Evolutionary conservation across 2,329 filamentous ascomycete species (phyloP).

Genomic region (Paecilomyces sp.): DNA sequence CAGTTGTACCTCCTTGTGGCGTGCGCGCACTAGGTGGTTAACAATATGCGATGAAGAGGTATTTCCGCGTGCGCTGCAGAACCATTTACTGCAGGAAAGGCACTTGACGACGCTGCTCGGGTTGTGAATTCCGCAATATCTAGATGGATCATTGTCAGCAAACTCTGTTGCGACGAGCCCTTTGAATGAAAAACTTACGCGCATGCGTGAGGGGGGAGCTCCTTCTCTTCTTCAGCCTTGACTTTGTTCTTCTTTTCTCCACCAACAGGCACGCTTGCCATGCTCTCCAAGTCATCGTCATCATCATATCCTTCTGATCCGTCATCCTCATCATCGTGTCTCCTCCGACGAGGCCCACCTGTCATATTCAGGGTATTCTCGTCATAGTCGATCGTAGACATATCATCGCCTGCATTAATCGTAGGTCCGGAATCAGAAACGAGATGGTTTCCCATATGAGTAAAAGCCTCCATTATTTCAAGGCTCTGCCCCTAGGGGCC

Average conservation of each 20-base stretch:
- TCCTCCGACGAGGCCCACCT: slow-evolving; percentile 55
- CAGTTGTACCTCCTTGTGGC: slow-evolving; percentile 97
- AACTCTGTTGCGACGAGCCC: background rate
- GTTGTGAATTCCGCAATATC: slow-evolving; percentile 96
- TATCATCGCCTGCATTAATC: slow-evolving; percentile 81
- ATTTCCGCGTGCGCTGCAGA: slow-evolving; percentile 95
- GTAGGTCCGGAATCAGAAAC: slow-evolving; percentile 76
- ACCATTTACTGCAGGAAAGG: slow-evolving; percentile 94
- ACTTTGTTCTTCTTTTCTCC: slow-evolving; percentile 57
- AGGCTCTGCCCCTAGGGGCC: background rate
- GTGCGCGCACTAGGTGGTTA: slow-evolving; percentile 92
- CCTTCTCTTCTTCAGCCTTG: slow-evolving; percentile 71
- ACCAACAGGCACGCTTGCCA: slow-evolving; percentile 75
- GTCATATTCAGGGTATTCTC: slow-evolving; percentile 69
- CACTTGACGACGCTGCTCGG: slow-evolving; percentile 94
- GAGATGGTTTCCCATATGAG: slow-evolving; percentile 77
- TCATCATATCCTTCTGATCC: slow-evolving; percentile 77
- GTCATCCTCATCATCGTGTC: slow-evolving; percentile 83
- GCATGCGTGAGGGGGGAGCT: slow-evolving; percentile 91
- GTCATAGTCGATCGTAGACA: slow-evolving; percentile 65
- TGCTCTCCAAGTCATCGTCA: slow-evolving; percentile 70
- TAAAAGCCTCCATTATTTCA: slow-evolving; percentile 62
- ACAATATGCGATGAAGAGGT: slow-evolving; percentile 96
- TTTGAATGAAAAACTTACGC: slow-evolving; percentile 55
- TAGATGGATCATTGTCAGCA: slow-evolving; percentile 29